Conservation (phyloP, 2,329 filamentous ascomycete species). For the Conoideocrella luteorostrata region DNA sequence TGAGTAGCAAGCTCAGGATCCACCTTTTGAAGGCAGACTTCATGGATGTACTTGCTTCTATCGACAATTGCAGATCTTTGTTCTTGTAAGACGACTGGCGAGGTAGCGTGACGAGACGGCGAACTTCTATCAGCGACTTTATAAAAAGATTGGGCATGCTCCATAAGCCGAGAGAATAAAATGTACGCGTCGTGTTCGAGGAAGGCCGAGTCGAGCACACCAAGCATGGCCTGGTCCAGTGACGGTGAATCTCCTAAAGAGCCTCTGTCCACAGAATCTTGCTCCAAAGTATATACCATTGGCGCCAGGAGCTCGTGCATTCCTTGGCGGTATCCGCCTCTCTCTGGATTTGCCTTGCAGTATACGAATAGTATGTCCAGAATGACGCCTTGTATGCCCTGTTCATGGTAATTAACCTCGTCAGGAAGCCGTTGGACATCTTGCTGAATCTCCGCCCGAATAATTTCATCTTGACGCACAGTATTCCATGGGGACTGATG, state of each 20-base stretch:
- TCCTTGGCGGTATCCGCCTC: conserved; percentile 89
- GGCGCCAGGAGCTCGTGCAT: conserved; percentile 97
- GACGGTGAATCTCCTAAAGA: conserved; percentile 24
- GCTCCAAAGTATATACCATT: conserved; percentile 74
- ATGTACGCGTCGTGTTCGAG: conserved; percentile 89
- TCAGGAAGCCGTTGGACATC: conserved; percentile 93
- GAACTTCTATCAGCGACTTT: conserved; percentile 44
- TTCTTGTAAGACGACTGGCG: conserved; percentile 18
- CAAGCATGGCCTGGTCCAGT: conserved; percentile 49
- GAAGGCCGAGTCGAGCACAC: conserved; percentile 64
- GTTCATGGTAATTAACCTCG: conserved; percentile 80
- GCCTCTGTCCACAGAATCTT: conserved; percentile 64
- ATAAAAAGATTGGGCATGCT: conserved; percentile 79
- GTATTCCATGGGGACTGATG: conserved; percentile 80
- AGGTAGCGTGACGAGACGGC: conserved; percentile 12
- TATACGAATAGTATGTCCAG: conserved; percentile 90
- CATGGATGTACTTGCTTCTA: conserved; percentile 80
- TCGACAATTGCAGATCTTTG: conserved; percentile 62
- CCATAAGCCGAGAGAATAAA: conserved; percentile 82
- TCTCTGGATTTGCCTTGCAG: conserved; percentile 81
- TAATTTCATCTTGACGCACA: conserved; percentile 74
- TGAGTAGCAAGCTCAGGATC: conserved; percentile 82
- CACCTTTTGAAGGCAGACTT: conserved; percentile 67
- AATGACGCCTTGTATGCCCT: conserved; percentile 71
- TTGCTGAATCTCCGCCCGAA: conserved; percentile 84